Percentiles rank a stretch among this genome's conserved stretches.
These are phyloP conservation scores for Torulaspora franciscae DNA, from an alignment of 805 yeast genomes.

Conservation along the genomic window DNA sequence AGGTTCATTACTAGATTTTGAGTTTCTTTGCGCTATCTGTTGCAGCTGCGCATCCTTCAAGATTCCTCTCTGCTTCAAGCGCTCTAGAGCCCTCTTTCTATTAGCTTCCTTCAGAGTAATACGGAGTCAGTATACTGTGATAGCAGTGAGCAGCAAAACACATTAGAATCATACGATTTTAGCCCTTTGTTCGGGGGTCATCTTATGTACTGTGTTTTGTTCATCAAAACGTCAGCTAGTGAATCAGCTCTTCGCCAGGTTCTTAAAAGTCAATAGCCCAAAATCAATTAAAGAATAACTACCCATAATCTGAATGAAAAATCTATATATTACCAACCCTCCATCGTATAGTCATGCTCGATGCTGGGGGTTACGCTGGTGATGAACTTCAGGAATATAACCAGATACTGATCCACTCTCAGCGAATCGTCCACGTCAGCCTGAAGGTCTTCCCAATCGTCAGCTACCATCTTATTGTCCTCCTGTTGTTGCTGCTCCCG, in stretches of 20 bases:
- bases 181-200: slow-evolving; percentile 34
- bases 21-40: slow-evolving; percentile 25
- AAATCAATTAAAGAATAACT: slow-evolving; percentile 2
- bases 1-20: slow-evolving; percentile 2
- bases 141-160: neutral
- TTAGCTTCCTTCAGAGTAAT: slow-evolving; percentile 49
- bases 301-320: slow-evolving; percentile 2
- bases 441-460: slow-evolving; percentile 56
- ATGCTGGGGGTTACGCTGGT: slow-evolving; percentile 97
- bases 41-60: slow-evolving; percentile 22
- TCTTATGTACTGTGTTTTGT: neutral
- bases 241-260: neutral
- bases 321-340: slow-evolving; percentile 54
- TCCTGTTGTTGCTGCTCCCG: slow-evolving; percentile 44
- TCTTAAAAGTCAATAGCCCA: neutral
- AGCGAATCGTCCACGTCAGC: slow-evolving; percentile 44
- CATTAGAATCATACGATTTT: slow-evolving; percentile 30
- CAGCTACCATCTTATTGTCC: slow-evolving; percentile 22
- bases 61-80: slow-evolving; percentile 46
- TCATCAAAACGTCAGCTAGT: neutral
- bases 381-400: slow-evolving; percentile 87
- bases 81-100: slow-evolving; percentile 55
- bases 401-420: slow-evolving; percentile 85
- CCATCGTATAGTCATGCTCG: slow-evolving; percentile 98
- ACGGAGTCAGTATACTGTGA: neutral